Percentiles rank a stretch among this genome's conserved stretches.
phyloP scores from a whole-genome alignment of 2,329 filamentous ascomycete species.

The Botrytis fabae region DNA sequence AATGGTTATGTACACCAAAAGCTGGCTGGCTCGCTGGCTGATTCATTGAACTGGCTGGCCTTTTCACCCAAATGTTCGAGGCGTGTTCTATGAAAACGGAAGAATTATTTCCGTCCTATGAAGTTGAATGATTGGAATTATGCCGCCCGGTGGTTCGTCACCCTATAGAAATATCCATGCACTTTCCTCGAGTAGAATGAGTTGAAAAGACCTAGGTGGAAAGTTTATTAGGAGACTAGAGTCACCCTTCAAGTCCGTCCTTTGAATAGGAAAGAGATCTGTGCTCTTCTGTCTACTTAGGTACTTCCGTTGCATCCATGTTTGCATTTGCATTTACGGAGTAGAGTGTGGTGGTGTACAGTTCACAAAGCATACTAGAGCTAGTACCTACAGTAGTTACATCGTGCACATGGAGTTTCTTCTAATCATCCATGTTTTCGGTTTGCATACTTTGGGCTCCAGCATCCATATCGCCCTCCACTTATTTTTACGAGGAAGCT shows the following conservation, averaged over 20 bases:
- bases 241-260: neutral
- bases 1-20: neutral
- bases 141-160: constrained; percentile 9
- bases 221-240: neutral
- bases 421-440: neutral
- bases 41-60: neutral
- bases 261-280: neutral
- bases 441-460: constrained; percentile 16
- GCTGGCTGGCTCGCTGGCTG: neutral
- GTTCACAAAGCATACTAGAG: neutral
- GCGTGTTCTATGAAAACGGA: constrained; percentile 17
- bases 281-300: neutral
- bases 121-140: neutral
- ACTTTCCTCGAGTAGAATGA: neutral
- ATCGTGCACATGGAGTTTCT: constrained; percentile 8
- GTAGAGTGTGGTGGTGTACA: neutral
- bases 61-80: neutral
- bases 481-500: neutral
- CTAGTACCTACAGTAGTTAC: constrained; percentile 1
- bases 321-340: neutral
- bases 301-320: constrained; percentile 1
- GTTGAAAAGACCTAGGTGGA: neutral
- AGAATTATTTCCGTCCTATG: constrained; percentile 22
- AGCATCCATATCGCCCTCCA: neutral
- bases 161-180: constrained; percentile 16